Percentiles rank a stretch among this genome's conserved stretches.
phyloP scores from a whole-genome alignment of 1,284 basidiomycete genomes.

The Puccinia coronata region DNA sequence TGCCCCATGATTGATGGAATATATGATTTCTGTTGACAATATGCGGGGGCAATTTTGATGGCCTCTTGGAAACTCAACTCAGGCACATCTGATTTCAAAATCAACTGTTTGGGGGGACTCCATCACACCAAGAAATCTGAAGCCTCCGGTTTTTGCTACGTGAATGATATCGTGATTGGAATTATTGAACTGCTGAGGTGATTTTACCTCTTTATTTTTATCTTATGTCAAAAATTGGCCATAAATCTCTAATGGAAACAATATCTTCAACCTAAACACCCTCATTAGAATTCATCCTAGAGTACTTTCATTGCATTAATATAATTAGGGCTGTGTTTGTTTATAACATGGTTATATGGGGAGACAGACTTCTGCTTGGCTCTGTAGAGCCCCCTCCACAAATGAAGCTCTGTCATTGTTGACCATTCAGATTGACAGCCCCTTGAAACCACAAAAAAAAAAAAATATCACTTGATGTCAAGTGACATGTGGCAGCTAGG shows the following conservation, averaged over 20 bases:
- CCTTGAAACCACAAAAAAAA: too few relatives aligned
- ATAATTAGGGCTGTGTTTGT: too few relatives aligned
- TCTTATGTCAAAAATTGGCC: background rate
- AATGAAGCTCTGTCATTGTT: too few relatives aligned
- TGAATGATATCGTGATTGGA: constrained; percentile 90
- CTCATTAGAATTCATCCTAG: constrained; percentile 74
- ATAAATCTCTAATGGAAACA: background rate
- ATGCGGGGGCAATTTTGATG: constrained; percentile 84
- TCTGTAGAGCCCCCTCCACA: too few relatives aligned
- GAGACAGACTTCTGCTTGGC: too few relatives aligned
- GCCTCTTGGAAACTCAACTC: constrained; percentile 81
- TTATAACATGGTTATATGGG: too few relatives aligned
- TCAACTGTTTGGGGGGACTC: constrained; percentile 94
- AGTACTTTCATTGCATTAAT: too few relatives aligned
- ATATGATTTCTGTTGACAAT: constrained; percentile 89
- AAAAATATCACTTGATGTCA: too few relatives aligned
- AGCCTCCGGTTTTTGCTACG: constrained; percentile 93
- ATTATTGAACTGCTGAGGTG: constrained; percentile 86
- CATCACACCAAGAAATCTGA: constrained; percentile 95
- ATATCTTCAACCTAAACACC: background rate
- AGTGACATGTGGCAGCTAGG: too few relatives aligned
- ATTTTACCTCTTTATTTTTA: constrained; percentile 15
- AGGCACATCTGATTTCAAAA: constrained; percentile 89
- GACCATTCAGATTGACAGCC: too few relatives aligned
- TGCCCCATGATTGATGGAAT: constrained; percentile 90